Evolutionary conservation across 2,329 filamentous ascomycete species (phyloP).

Genomic region (Pseudogymnoascus sp.): DNA sequence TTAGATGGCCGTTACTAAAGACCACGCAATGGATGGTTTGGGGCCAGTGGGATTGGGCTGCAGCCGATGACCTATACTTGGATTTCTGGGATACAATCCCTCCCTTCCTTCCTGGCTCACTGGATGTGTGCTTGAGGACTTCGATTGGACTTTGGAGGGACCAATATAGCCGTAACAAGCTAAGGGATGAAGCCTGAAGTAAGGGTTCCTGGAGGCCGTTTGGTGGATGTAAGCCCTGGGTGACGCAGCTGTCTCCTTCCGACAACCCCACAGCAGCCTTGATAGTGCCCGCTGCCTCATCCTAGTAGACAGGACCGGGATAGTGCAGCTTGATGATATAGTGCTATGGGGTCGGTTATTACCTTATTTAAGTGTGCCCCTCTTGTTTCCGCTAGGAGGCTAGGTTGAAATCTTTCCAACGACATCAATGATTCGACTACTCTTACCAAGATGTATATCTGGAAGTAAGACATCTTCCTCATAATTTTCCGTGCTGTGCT

Average conservation of each 20-base stretch:
- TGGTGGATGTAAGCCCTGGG: background rate
- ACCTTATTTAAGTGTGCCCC: background rate
- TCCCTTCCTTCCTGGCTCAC: background rate
- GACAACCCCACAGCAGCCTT: background rate
- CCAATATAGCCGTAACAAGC: background rate
- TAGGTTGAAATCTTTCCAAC: background rate
- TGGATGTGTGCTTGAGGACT: background rate
- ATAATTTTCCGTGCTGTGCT: background rate
- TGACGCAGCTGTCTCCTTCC: background rate
- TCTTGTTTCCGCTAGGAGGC: background rate
- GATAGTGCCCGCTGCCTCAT: slow-evolving; percentile 1
- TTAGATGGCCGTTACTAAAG: background rate
- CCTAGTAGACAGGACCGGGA: background rate
- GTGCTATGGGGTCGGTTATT: slow-evolving; percentile 1
- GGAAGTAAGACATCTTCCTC: background rate
- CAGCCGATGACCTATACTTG: background rate
- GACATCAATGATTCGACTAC: background rate
- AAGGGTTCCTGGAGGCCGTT: background rate
- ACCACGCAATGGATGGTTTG: background rate
- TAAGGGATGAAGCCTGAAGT: background rate
- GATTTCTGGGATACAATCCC: background rate
- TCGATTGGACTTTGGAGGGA: background rate
- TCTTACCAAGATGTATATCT: background rate
- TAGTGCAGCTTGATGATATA: background rate
- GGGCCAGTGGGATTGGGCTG: background rate